Percentiles rank a stretch among this genome's conserved stretches.
Conservation (phyloP, 1,284 basidiomycete species). For the Tilletia caries region DNA sequence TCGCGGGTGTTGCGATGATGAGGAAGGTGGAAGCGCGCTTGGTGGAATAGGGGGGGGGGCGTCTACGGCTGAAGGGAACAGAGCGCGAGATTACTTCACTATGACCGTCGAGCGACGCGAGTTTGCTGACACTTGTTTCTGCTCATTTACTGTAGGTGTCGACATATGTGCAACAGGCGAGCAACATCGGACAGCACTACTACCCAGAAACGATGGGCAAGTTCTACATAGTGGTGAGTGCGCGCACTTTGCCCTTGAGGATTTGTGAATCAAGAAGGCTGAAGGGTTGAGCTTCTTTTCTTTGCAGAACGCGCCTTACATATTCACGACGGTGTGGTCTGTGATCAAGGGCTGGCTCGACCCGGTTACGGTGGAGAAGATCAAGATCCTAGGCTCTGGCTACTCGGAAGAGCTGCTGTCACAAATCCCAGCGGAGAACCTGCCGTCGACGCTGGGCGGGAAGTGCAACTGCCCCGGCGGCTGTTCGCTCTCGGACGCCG, state of each 20-base stretch:
- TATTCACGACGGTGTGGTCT: slow-evolving; percentile 83
- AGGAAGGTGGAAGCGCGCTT: too few relatives aligned
- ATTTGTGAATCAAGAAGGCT: slow-evolving; percentile 17
- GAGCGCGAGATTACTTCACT: too few relatives aligned
- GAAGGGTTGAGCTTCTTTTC: not conserved
- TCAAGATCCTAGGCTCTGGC: slow-evolving; percentile 47
- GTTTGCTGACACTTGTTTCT: not conserved
- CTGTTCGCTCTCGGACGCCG: slow-evolving; percentile 83
- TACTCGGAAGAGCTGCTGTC: slow-evolving; percentile 41
- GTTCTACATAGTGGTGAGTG: slow-evolving; percentile 75
- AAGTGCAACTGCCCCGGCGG: slow-evolving; percentile 73
- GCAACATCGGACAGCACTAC: slow-evolving; percentile 80
- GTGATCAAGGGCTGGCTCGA: slow-evolving; percentile 92
- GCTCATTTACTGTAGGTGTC: slow-evolving; percentile 56
- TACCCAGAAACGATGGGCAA: slow-evolving; percentile 73
- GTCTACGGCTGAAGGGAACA: too few relatives aligned
- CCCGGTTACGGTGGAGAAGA: slow-evolving; percentile 83
- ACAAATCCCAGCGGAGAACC: slow-evolving; percentile 70
- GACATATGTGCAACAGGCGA: slow-evolving; percentile 78
- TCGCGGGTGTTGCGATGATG: too few relatives aligned
- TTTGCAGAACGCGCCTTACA: slow-evolving; percentile 70
- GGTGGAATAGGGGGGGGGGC: too few relatives aligned
- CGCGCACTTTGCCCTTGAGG: not conserved
- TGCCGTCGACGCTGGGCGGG: slow-evolving; percentile 84
- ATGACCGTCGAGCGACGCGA: not conserved